Evolutionary conservation across 140 eudicot genomes (phyloP), one percentile per base, ranked within the genome.

Genomic region (Stevia rebaudiana): DNA sequence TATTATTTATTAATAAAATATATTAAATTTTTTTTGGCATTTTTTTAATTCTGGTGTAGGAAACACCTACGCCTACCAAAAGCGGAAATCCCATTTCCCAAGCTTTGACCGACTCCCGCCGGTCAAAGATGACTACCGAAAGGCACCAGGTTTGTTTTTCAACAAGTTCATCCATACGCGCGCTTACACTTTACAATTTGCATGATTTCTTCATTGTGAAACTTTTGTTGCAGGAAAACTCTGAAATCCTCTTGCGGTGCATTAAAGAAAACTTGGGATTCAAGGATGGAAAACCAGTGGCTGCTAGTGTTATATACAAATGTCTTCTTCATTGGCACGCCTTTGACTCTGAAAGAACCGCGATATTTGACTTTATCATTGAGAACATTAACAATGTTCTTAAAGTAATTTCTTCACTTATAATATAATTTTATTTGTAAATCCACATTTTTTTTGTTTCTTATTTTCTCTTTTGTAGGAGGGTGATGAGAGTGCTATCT

Each of bases 291-390:
- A 94, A 83, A 64, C 99, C 99, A 16, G 74, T 88, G 54, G 97
- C 99, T 69, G 99, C 99, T 46, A 83, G 94, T 75, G 84, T 94
- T 51, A 86, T 94, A 71, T 94, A 94, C 60, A 88, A 78, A 70
- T 85, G 95, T 71, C 99, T 94, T 70, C 64, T 88, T 69, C 97
- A 94, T 54, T 94, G 99, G 97, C 95, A 76, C 74, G 84, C 90
- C 75, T 94, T 94, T 76, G 99, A 94, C 65, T 83, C 99, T 11
- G 99, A 94, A 71, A 83, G 97, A 73, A 94, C 99, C 39, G 62
- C 94, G 13, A 88, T 94, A 41, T 94, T 94, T 74, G 99, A 94
- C 69, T 83, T 81, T 66, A 82, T 94, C 44, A 86, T 94, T 67
- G 99, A 88, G 67, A 85, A 78, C 71, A 85, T 94, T 49, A 94